Percentiles rank a stretch among this genome's conserved stretches.
These are phyloP conservation scores for Simplicillium aogashimaense DNA, from an alignment of 2,329 filamentous ascomycete genomes.

Conservation along the genomic window DNA sequence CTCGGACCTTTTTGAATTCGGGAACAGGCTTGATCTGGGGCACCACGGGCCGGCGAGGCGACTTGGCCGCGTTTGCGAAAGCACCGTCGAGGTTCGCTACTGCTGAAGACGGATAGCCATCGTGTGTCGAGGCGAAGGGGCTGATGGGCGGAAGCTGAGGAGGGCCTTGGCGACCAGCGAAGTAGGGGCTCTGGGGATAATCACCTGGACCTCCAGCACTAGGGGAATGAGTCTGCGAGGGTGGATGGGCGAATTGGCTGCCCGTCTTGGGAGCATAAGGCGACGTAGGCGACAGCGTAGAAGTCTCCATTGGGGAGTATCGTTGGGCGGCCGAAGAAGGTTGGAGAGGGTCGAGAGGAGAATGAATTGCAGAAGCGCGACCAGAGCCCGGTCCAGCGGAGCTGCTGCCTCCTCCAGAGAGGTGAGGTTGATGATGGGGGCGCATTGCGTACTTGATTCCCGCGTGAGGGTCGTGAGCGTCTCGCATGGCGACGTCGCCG, in stretches of 20 bases:
- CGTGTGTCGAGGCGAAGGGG: slow-evolving; percentile 57
- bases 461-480: slow-evolving; percentile 71
- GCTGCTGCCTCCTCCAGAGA: slow-evolving; percentile 28
- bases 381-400: slow-evolving; percentile 15
- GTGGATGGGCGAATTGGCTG: slow-evolving; percentile 40
- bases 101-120: slow-evolving; percentile 64
- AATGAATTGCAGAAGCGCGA: slow-evolving; percentile 55
- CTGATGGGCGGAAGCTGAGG: slow-evolving; percentile 68
- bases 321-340: slow-evolving; percentile 77
- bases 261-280: slow-evolving; percentile 62
- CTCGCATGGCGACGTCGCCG: slow-evolving; percentile 78
- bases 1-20: slow-evolving; percentile 73
- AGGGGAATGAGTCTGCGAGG: slow-evolving; percentile 65
- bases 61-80: slow-evolving; percentile 46
- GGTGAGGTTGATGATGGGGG: slow-evolving; percentile 66
- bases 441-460: slow-evolving; percentile 79
- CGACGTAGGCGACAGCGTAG: slow-evolving; percentile 63
- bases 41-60: slow-evolving; percentile 43
- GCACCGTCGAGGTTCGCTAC: slow-evolving; percentile 62
- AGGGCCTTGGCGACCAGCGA: slow-evolving; percentile 32
- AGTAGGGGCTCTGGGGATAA: slow-evolving; percentile 52
- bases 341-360: slow-evolving; percentile 46
- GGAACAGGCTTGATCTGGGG: slow-evolving; percentile 58
- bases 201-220: slow-evolving; percentile 43
- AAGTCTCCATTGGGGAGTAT: slow-evolving; percentile 85